These are phyloP conservation scores for Strigomonas galati DNA, from an alignment of 208 protist genomes.

Conservation along the genomic window DNA sequence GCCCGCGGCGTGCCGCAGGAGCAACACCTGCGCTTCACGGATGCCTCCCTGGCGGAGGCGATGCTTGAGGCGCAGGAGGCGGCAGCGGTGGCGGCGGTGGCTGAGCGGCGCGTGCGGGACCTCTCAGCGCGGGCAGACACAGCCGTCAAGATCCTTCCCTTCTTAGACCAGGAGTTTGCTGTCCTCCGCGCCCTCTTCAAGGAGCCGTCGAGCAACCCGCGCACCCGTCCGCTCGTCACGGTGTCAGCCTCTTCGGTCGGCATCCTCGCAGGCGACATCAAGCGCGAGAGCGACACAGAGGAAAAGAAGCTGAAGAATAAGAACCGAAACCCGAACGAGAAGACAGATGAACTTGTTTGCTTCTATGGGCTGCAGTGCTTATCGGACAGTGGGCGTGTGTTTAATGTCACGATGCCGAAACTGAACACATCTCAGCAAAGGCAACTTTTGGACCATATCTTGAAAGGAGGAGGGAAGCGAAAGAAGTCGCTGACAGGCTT, in stretches of 20 bases:
- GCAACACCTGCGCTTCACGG: not conserved
- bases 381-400: conserved; percentile 68
- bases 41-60: not conserved
- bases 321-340: not conserved
- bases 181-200: conserved; percentile 80
- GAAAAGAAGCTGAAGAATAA: not conserved
- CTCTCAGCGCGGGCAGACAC: conserved; percentile 52
- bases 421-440: conserved; percentile 52
- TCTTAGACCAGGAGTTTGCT: conserved; percentile 69
- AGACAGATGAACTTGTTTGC: conserved; percentile 21
- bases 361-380: conserved; percentile 87
- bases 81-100: conserved; percentile 22
- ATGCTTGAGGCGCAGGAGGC: conserved; percentile 12
- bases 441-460: conserved; percentile 61
- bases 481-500: conserved; percentile 59
- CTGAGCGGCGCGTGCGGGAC: conserved; percentile 22
- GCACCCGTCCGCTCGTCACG: conserved; percentile 48
- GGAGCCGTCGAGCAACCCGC: conserved; percentile 61
- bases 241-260: conserved; percentile 31
- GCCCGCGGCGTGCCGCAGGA: not conserved
- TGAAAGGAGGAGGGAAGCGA: conserved; percentile 22
- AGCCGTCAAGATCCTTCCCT: conserved; percentile 75
- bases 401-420: conserved; percentile 76
- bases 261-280: conserved; percentile 23
- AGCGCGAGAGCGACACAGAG: conserved; percentile 16